Conservation (phyloP, 2,329 filamentous ascomycete species). For the Hypoxylon sp. region DNA sequence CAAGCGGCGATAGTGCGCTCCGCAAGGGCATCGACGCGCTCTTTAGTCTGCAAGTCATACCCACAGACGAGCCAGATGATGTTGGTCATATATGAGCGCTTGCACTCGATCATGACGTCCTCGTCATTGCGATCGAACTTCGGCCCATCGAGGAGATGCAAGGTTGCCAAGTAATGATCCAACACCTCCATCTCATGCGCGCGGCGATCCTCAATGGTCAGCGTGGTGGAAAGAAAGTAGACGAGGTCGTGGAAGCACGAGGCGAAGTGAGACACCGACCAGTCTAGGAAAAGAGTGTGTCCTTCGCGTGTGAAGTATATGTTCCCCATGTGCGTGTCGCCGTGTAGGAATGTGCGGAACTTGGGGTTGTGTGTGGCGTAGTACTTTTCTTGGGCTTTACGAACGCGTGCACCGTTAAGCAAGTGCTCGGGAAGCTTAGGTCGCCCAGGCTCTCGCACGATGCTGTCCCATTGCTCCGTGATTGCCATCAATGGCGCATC, state of each 20-base stretch:
- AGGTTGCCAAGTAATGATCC: constrained; percentile 48
- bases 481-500: constrained; percentile 50
- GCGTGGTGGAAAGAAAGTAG: constrained; percentile 51
- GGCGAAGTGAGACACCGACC: constrained; percentile 52
- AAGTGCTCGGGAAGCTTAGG: constrained; percentile 50
- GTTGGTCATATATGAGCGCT: constrained; percentile 46
- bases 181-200: constrained; percentile 51
- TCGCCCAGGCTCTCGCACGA: constrained; percentile 44
- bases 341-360: constrained; percentile 53
- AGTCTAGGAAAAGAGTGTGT: constrained; percentile 53
- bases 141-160: constrained; percentile 47
- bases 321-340: constrained; percentile 55
- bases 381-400: constrained; percentile 49
- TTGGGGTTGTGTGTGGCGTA: constrained; percentile 49
- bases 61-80: constrained; percentile 46
- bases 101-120: constrained; percentile 46
- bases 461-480: constrained; percentile 42
- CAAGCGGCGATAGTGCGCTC: constrained; percentile 49
- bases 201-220: constrained; percentile 52
- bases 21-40: constrained; percentile 47
- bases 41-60: constrained; percentile 47
- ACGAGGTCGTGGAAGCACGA: constrained; percentile 55
- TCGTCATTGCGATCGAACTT: constrained; percentile 45
- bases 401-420: constrained; percentile 48
- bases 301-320: constrained; percentile 51